These are phyloP conservation scores for Phlebiopsis flavidoalba DNA, from an alignment of 768 basidiomycete genomes.

Conservation along the genomic window DNA sequence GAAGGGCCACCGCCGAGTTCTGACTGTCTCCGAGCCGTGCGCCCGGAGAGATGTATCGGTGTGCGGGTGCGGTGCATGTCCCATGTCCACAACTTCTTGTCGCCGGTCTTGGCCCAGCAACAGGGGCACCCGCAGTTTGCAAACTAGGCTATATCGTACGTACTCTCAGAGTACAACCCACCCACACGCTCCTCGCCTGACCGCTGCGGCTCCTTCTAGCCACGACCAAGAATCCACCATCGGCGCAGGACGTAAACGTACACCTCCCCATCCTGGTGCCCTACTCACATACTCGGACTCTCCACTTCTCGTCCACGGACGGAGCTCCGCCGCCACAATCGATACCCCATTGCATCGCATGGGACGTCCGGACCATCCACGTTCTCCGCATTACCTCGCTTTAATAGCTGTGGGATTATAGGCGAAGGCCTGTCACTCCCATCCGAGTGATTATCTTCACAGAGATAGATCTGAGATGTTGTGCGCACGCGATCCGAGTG, in stretches of 20 bases:
- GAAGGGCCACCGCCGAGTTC: neutral
- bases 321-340: neutral
- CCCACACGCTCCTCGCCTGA: neutral
- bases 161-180: neutral
- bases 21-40: neutral
- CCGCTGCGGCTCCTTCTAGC: no score
- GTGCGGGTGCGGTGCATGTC: neutral
- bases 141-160: neutral
- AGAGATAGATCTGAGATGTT: neutral
- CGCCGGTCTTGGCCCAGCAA: neutral
- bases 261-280: neutral
- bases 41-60: neutral
- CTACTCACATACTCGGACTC: neutral
- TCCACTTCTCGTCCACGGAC: neutral
- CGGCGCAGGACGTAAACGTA: neutral
- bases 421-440: neutral
- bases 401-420: neutral
- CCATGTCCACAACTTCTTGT: neutral
- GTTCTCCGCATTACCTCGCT: neutral
- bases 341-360: neutral
- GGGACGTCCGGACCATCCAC: neutral
- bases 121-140: neutral
- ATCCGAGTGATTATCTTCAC: neutral
- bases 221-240: neutral
- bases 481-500: neutral